Evolutionary conservation across 2,329 filamentous ascomycete genomes (phyloP).

Genomic region (Aspergillus udagawae): DNA sequence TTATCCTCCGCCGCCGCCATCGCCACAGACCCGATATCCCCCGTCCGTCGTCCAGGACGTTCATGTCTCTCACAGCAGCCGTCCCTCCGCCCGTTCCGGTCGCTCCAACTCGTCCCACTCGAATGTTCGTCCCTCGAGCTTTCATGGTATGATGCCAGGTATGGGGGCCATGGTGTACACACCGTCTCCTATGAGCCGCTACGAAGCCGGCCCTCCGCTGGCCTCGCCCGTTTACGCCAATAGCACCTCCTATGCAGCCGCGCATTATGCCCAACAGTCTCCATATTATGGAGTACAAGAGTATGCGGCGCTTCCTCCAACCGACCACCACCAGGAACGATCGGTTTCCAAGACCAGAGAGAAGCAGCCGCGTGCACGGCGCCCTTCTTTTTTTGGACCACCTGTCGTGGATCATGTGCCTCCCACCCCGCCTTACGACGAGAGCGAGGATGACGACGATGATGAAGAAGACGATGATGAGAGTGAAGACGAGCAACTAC

Average conservation of each 20-base stretch:
- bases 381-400: slow-evolving; percentile 32
- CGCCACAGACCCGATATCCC: slow-evolving; percentile 28
- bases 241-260: slow-evolving; percentile 25
- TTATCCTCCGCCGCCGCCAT: slow-evolving; percentile 24
- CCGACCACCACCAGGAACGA: slow-evolving; percentile 30
- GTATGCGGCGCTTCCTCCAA: slow-evolving; percentile 13
- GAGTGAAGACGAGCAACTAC: slow-evolving; percentile 18
- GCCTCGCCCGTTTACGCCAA: slow-evolving; percentile 36
- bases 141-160: slow-evolving; percentile 33
- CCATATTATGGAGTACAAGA: slow-evolving; percentile 28
- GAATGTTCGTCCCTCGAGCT: slow-evolving; percentile 36
- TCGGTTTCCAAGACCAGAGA: slow-evolving; percentile 34
- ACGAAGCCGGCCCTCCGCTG: slow-evolving; percentile 35
- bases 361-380: slow-evolving; percentile 23
- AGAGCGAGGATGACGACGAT: slow-evolving; percentile 26
- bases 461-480: slow-evolving; percentile 24
- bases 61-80: slow-evolving; percentile 26
- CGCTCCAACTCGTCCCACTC: slow-evolving; percentile 36
- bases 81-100: slow-evolving; percentile 23
- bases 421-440: slow-evolving; percentile 21
- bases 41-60: slow-evolving; percentile 28
- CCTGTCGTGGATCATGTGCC: slow-evolving; percentile 31
- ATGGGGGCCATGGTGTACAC: slow-evolving; percentile 27
- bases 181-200: slow-evolving; percentile 25
- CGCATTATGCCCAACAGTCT: slow-evolving; percentile 27